Conservation (phyloP, 108 stramenopile genomes). For the Nitzschia palea region DNA sequence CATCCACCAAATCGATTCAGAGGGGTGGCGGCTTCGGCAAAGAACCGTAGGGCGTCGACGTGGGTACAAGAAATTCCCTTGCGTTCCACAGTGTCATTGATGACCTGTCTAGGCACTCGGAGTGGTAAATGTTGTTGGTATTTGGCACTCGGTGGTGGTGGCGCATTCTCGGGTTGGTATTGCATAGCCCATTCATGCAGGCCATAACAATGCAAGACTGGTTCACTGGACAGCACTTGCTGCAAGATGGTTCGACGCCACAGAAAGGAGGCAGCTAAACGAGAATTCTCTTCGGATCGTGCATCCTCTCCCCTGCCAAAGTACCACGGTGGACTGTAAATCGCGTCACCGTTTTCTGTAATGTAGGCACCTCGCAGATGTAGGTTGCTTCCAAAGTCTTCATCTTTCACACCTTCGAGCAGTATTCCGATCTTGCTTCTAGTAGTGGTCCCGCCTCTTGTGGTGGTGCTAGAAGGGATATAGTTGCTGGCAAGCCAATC, state of each 20-base stretch:
- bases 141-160: constrained; percentile 46
- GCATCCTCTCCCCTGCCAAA: constrained; percentile 30
- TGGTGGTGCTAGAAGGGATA: neutral
- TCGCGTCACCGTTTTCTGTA: constrained; percentile 33
- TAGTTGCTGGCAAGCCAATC: neutral
- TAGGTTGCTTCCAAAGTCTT: constrained; percentile 55
- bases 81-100: constrained; percentile 85
- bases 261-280: constrained; percentile 43
- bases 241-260: constrained; percentile 76
- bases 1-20: constrained; percentile 64
- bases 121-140: constrained; percentile 83
- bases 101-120: constrained; percentile 66
- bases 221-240: constrained; percentile 61
- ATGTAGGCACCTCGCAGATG: constrained; percentile 52
- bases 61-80: constrained; percentile 89
- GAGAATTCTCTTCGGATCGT: neutral
- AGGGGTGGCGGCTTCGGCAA: constrained; percentile 82
- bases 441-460: neutral
- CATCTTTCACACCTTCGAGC: constrained; percentile 63
- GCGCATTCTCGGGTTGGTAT: constrained; percentile 67
- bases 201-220: constrained; percentile 89
- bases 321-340: constrained; percentile 60
- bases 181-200: constrained; percentile 98
- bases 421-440: constrained; percentile 38
- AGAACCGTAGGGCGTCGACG: constrained; percentile 92